phyloP scores from a whole-genome alignment of 306 rosid genomes.

The Chamaecrista fasciculata region DNA sequence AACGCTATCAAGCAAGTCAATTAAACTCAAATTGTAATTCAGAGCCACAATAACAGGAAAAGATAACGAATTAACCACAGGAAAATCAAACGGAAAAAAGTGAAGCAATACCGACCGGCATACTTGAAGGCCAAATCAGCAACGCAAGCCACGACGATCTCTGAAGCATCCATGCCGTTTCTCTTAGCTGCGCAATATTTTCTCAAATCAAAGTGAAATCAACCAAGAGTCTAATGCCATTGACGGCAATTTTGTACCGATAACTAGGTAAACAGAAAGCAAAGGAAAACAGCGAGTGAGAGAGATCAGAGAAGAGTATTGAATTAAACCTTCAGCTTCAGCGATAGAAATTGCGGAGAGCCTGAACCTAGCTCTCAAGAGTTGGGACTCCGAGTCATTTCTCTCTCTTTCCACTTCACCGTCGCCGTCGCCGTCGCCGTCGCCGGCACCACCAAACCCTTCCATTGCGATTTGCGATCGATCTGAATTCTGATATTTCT shows the following conservation, averaged over 20 bases:
- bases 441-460: constrained; percentile 19
- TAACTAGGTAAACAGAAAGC: background rate
- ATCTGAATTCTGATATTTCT: background rate
- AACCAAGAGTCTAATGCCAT: background rate
- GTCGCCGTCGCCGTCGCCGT: too few species aligned
- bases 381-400: constrained; percentile 47
- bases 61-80: background rate
- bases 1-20: background rate
- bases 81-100: background rate
- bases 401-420: constrained; percentile 41
- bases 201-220: background rate
- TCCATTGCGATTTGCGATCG: constrained; percentile 26
- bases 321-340: constrained; percentile 60
- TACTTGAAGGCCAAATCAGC: constrained; percentile 80
- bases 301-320: background rate
- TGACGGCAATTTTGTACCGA: background rate
- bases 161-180: constrained; percentile 61
- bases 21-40: background rate
- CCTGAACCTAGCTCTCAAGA: constrained; percentile 69
- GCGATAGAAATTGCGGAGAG: constrained; percentile 70
- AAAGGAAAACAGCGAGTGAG: background rate
- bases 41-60: background rate
- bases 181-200: constrained; percentile 34
- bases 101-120: constrained; percentile 63
- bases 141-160: constrained; percentile 70